These are phyloP conservation scores for Inga oerstediana DNA, from an alignment of 306 rosid genomes.

Conservation along the genomic window DNA sequence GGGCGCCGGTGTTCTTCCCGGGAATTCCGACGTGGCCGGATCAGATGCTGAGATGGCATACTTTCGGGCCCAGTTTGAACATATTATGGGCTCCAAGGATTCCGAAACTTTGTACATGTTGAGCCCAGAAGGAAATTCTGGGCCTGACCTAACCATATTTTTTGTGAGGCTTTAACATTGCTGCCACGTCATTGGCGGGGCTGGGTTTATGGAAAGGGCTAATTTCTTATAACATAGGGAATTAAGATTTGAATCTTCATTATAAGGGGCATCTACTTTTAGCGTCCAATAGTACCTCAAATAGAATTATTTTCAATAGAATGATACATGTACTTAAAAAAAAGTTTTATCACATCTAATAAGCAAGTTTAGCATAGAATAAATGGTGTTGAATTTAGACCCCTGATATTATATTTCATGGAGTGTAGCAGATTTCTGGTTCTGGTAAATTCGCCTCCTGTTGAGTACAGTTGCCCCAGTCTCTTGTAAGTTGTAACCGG, in stretches of 20 bases:
- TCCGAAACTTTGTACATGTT: conserved; percentile 81
- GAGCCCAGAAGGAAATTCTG: conserved; percentile 72
- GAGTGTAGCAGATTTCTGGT: no score
- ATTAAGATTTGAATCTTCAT: no score
- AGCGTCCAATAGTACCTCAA: no score
- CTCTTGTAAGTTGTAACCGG: background rate
- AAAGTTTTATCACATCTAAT: no score
- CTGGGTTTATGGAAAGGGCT: no score
- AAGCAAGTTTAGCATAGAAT: background rate
- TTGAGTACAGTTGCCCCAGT: background rate
- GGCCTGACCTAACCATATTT: conserved; percentile 81
- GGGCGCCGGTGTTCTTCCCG: conserved; percentile 87
- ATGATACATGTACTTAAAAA: no score
- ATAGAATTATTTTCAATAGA: no score
- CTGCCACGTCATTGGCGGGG: no score
- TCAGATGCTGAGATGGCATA: conserved; percentile 62
- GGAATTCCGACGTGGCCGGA: conserved; percentile 42
- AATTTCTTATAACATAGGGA: no score
- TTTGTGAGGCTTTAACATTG: conserved; percentile 50
- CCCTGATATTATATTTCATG: no score
- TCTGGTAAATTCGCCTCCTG: background rate
- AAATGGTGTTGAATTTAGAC: no score
- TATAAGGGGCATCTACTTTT: no score
- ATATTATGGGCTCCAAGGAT: conserved; percentile 69
- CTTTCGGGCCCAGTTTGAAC: conserved; percentile 73